These are phyloP conservation scores for Colletotrichum sp. DNA, from an alignment of 2,329 filamentous ascomycete genomes.

Conservation along the genomic window DNA sequence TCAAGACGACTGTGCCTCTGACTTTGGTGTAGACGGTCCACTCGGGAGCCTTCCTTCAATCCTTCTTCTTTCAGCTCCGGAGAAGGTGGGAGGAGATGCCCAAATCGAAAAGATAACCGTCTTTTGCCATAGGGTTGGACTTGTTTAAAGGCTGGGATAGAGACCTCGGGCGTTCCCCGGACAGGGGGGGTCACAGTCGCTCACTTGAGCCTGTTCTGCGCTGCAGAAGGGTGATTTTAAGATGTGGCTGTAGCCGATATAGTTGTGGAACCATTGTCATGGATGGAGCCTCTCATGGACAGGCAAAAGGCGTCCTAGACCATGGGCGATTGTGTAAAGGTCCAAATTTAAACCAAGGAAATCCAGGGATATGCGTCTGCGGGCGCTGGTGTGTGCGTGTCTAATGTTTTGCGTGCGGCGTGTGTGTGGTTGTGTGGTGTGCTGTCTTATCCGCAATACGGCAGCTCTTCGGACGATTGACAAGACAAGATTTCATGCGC, in stretches of 20 bases:
- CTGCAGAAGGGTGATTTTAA: neutral
- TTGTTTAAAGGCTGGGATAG: neutral
- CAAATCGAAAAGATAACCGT: neutral
- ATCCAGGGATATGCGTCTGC: neutral
- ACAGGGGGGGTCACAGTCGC: neutral
- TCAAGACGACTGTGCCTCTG: neutral
- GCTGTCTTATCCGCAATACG: neutral
- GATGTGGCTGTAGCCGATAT: conserved; percentile 18
- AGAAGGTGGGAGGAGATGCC: neutral
- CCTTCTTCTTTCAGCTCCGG: neutral
- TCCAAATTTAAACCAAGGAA: conserved; percentile 1
- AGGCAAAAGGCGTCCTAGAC: neutral
- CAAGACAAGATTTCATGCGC: conserved; percentile 6
- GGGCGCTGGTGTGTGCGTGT: neutral
- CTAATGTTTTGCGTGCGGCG: neutral
- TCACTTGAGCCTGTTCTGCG: neutral
- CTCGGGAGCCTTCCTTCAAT: neutral
- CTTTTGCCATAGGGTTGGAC: neutral
- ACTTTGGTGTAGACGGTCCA: neutral
- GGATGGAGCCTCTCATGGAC: neutral
- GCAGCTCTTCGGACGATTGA: conserved; percentile 18
- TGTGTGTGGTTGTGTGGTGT: neutral
- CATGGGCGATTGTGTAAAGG: neutral
- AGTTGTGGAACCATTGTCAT: conserved; percentile 9
- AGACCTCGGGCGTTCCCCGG: conserved; percentile 16